Evolutionary conservation across 2,329 filamentous ascomycete species (phyloP).

Genomic region (Penicillium olsonii): DNA sequence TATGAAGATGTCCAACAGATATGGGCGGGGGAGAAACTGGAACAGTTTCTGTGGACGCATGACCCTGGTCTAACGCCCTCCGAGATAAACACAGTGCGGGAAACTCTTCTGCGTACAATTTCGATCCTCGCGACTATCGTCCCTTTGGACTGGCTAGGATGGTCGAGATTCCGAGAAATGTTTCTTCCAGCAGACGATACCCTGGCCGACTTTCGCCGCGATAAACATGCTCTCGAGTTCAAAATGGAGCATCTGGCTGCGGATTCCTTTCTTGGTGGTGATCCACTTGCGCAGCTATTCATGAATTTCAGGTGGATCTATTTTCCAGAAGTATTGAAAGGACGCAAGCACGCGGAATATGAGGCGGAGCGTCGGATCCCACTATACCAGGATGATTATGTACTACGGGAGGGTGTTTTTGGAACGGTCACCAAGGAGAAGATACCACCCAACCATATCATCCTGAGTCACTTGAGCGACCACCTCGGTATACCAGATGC

Average conservation of each 20-base stretch:
- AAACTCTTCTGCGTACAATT: conserved; percentile 8
- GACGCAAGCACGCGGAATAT: background rate
- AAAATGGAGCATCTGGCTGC: conserved; percentile 4
- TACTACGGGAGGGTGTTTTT: background rate
- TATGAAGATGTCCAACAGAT: conserved; percentile 7
- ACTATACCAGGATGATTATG: background rate
- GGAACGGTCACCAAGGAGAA: background rate
- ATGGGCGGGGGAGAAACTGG: conserved; percentile 11
- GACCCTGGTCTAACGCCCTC: background rate
- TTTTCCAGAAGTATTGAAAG: background rate
- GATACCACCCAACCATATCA: background rate
- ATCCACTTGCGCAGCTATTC: background rate
- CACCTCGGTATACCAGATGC: background rate
- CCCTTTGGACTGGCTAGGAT: conserved; percentile 9
- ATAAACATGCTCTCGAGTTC: conserved; percentile 8
- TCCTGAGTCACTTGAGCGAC: background rate
- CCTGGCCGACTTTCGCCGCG: background rate
- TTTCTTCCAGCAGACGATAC: conserved; percentile 8
- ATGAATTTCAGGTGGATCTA: background rate
- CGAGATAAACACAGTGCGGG: background rate
- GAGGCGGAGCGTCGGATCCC: background rate
- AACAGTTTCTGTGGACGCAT: conserved; percentile 7
- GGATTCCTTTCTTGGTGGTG: background rate
- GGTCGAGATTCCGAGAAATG: conserved; percentile 10
- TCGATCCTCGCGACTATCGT: conserved; percentile 13